Conservation (phyloP, 2,329 filamentous ascomycete species). For the Colletotrichum chlorophyti region DNA sequence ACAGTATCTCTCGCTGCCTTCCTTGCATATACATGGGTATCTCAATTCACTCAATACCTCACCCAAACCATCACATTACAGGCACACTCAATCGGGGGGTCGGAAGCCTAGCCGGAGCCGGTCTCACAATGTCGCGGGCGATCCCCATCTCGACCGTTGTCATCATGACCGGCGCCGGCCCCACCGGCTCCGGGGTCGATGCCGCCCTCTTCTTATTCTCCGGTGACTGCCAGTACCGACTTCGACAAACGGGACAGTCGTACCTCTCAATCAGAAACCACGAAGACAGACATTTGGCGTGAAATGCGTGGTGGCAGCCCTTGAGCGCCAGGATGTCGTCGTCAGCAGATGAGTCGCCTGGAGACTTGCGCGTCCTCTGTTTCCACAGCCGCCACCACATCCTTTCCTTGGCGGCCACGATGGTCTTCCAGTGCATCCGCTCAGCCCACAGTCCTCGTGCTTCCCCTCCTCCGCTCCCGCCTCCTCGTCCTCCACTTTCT, state of each 20-base stretch:
- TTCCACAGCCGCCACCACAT: constrained; percentile 1
- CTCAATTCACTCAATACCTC: not conserved
- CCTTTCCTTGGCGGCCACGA: not conserved
- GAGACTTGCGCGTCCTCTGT: not conserved
- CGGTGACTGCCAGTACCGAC: constrained; percentile 38
- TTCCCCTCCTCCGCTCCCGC: not conserved
- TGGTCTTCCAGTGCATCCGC: no score
- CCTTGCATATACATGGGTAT: not conserved
- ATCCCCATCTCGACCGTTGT: constrained; percentile 5
- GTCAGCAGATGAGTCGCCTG: constrained; percentile 30
- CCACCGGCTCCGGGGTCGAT: constrained; percentile 8
- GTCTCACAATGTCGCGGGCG: not conserved
- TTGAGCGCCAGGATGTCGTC: constrained; percentile 44
- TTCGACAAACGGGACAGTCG: constrained; percentile 47
- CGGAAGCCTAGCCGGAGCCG: not conserved
- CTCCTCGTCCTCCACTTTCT: not conserved
- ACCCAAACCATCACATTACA: not conserved
- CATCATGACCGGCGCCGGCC: not conserved
- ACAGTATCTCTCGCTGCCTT: no score
- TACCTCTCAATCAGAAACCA: constrained; percentile 46
- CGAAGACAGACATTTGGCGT: constrained; percentile 45
- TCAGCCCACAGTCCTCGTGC: no score
- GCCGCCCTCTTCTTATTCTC: constrained; percentile 15
- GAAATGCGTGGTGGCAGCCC: constrained; percentile 46
- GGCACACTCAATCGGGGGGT: not conserved